These are phyloP conservation scores for Amyloporia xantha DNA, from an alignment of 768 basidiomycete genomes.

Conservation along the genomic window DNA sequence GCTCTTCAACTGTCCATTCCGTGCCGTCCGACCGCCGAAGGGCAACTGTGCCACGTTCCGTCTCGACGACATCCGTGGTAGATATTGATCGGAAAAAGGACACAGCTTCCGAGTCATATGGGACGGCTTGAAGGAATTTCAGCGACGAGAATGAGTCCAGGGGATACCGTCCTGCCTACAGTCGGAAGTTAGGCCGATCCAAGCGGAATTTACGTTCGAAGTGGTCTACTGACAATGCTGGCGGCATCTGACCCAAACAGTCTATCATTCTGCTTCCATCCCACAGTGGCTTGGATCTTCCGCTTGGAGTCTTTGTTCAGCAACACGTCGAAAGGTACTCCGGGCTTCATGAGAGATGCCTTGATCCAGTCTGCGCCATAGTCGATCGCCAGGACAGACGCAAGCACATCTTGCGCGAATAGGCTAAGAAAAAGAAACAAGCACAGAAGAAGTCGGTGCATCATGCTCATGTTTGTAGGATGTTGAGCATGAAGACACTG, in stretches of 20 bases:
- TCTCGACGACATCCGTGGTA: conserved; percentile 32
- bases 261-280: conserved; percentile 88
- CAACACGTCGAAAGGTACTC: conserved; percentile 83
- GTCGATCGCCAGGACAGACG: conserved; percentile 91
- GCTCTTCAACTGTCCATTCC: conserved; percentile 82
- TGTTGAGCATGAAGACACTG: neutral
- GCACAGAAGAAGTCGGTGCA: too few relatives aligned
- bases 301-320: conserved; percentile 96
- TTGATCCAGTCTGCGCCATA: conserved; percentile 98
- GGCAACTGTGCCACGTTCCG: conserved; percentile 53
- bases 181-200: neutral
- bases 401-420: conserved; percentile 28
- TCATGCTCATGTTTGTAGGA: too few relatives aligned
- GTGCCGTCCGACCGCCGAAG: conserved; percentile 55
- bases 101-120: conserved; percentile 49
- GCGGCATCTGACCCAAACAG: conserved; percentile 87
- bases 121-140: conserved; percentile 76
- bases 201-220: conserved; percentile 1
- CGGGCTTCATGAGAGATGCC: conserved; percentile 56
- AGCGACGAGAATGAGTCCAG: conserved; percentile 78
- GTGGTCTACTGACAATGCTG: conserved; percentile 61
- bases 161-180: conserved; percentile 88
- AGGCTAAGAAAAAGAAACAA: conserved; percentile 11
- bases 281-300: conserved; percentile 86
- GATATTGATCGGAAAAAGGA: conserved; percentile 41